Conservation (phyloP, 495 filamentous ascomycete species). For the Penicillium manginii region DNA sequence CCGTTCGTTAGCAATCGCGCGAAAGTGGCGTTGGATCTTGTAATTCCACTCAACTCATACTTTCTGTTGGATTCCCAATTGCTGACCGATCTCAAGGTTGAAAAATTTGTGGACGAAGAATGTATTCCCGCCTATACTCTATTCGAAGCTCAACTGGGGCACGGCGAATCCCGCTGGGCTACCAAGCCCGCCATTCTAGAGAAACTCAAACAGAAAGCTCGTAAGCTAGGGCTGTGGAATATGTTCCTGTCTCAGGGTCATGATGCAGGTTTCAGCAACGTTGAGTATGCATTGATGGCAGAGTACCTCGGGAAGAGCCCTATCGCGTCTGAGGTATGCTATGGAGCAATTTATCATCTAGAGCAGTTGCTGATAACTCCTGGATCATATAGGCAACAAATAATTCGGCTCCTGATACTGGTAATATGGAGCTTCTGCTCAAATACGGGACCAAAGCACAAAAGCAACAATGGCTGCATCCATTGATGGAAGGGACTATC, state of each 20-base stretch:
- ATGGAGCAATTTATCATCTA: too few species aligned
- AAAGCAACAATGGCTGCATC: constrained; percentile 83
- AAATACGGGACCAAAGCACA: constrained; percentile 89
- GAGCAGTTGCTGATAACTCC: too few species aligned
- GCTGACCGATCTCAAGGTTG: constrained; percentile 55
- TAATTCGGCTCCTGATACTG: constrained; percentile 88
- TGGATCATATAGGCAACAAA: too few species aligned
- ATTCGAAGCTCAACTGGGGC: constrained; percentile 75
- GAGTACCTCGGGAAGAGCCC: constrained; percentile 83
- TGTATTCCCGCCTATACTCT: constrained; percentile 85
- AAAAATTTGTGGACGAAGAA: constrained; percentile 96
- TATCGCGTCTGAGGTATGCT: constrained; percentile 80
- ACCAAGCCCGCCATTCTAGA: constrained; percentile 81
- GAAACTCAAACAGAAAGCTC: constrained; percentile 82
- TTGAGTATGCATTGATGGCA: constrained; percentile 93
- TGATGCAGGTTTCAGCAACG: constrained; percentile 86
- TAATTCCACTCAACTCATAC: constrained; percentile 29
- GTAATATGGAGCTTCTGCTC: constrained; percentile 94
- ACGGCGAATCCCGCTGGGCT: constrained; percentile 74
- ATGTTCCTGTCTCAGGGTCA: constrained; percentile 95
- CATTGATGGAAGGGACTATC: constrained; percentile 82
- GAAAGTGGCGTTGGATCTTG: constrained; percentile 69
- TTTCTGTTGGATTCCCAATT: not conserved
- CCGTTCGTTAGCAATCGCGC: constrained; percentile 77
- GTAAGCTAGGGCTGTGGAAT: constrained; percentile 89